These are phyloP conservation scores for Cordyceps sp. DNA, from an alignment of 2,329 filamentous ascomycete species.

Conservation along the genomic window DNA sequence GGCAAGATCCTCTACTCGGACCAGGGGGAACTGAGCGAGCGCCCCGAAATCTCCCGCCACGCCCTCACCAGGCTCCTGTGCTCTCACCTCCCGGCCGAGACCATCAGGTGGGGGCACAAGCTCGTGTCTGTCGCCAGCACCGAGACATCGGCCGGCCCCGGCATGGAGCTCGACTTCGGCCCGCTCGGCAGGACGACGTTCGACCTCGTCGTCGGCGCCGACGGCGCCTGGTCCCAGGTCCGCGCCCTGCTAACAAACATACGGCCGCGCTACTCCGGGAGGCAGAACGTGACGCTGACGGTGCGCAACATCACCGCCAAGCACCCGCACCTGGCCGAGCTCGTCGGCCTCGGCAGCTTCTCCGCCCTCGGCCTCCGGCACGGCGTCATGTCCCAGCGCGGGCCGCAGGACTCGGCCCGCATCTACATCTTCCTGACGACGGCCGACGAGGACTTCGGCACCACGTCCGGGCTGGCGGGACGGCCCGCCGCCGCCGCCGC, in stretches of 20 bases:
- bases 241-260: constrained; percentile 12
- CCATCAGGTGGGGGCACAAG: constrained; percentile 8
- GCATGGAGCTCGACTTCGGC: constrained; percentile 9
- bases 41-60: constrained; percentile 22
- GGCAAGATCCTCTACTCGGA: constrained; percentile 8
- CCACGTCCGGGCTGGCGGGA: neutral
- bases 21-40: constrained; percentile 7
- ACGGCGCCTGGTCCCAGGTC: constrained; percentile 11
- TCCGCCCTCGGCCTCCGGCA: constrained; percentile 19
- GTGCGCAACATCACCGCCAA: constrained; percentile 14
- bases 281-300: constrained; percentile 18
- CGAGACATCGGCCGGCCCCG: neutral
- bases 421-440: constrained; percentile 12
- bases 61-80: constrained; percentile 17
- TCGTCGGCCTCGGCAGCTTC: constrained; percentile 21
- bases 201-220: constrained; percentile 6
- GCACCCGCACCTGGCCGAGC: constrained; percentile 19
- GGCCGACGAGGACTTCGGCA: constrained; percentile 8
- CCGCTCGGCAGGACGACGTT: constrained; percentile 4
- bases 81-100: constrained; percentile 10
- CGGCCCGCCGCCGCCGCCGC: constrained; percentile 4
- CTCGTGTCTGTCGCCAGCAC: constrained; percentile 8
- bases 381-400: constrained; percentile 16
- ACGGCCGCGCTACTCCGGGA: constrained; percentile 20
- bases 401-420: constrained; percentile 11